phyloP scores from a whole-genome alignment of 768 basidiomycete species.

The Termitomyces sp. region DNA sequence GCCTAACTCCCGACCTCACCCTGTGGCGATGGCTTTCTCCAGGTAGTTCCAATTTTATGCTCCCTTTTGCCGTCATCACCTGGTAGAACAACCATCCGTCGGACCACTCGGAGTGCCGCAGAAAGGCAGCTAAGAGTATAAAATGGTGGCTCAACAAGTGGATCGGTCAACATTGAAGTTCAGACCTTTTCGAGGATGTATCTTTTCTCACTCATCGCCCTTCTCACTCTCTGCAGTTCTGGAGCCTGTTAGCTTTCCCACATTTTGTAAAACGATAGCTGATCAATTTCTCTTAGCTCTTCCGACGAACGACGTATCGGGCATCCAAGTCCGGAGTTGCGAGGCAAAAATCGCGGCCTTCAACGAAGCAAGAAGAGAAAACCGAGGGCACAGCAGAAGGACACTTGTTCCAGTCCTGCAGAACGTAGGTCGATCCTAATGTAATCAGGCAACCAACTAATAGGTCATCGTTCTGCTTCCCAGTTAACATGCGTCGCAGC shows the following conservation, averaged over 20 bases:
- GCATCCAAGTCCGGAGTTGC: conserved; percentile 7
- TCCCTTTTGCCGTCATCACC: not conserved
- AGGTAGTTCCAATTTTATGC: not conserved
- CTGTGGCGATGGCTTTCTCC: not conserved
- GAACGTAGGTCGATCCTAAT: conserved; percentile 12
- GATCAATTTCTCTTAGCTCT: conserved; percentile 2
- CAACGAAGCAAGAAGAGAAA: conserved; percentile 17
- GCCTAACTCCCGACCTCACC: not conserved
- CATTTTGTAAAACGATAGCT: not conserved
- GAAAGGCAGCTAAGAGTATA: not conserved
- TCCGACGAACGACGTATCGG: not conserved
- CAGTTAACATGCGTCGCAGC: conserved; percentile 17
- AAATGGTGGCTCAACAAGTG: not conserved
- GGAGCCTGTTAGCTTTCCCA: conserved; percentile 5
- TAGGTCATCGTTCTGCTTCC: not conserved
- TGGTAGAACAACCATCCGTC: not conserved
- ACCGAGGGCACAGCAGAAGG: conserved; percentile 13
- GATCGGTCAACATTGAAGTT: not conserved
- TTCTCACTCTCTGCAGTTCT: conserved; percentile 10
- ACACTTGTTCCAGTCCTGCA: conserved; percentile 8
- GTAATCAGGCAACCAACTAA: not conserved
- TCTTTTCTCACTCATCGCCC: conserved; percentile 8
- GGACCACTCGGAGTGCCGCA: conserved; percentile 5
- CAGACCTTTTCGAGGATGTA: not conserved
- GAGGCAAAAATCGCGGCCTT: conserved; percentile 13